Conservation (phyloP, 108 stramenopile genomes). For the Aureococcus anophagefferens region DNA sequence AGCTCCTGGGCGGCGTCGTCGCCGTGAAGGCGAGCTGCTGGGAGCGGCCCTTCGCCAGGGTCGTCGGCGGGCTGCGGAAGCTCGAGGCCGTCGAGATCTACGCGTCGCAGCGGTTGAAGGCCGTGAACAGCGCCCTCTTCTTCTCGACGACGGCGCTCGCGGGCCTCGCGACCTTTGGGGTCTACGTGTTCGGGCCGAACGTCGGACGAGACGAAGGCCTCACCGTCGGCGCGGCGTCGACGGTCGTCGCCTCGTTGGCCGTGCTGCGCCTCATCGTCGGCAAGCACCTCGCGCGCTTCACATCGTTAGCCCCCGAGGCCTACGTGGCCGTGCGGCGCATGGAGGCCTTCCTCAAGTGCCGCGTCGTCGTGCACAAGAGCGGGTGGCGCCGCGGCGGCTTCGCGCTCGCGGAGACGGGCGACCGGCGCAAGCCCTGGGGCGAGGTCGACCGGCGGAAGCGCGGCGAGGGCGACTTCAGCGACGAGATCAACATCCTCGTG, state of each 20-base stretch:
- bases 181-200: not conserved
- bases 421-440: too few relatives aligned
- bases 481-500: too few relatives aligned
- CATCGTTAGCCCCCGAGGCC: not conserved
- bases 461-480: too few relatives aligned
- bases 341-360: not conserved
- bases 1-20: slow-evolving; percentile 8
- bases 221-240: not conserved
- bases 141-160: not conserved
- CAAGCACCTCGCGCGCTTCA: not conserved
- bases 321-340: slow-evolving; percentile 1
- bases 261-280: slow-evolving; percentile 6
- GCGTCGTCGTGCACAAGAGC: too few relatives aligned
- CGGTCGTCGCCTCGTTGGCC: slow-evolving; percentile 3
- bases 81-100: not conserved
- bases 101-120: not conserved
- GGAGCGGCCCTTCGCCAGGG: slow-evolving; percentile 7
- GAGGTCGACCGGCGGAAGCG: too few relatives aligned
- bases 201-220: too few relatives aligned
- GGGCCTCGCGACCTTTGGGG: not conserved
- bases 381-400: too few relatives aligned
- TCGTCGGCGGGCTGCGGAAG: not conserved
- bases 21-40: slow-evolving; percentile 11
- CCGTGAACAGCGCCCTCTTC: not conserved
- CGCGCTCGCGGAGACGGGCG: too few relatives aligned